Evolutionary conservation across 2,329 filamentous ascomycete species (phyloP).

Genomic region (Pseudocercospora cruenta): DNA sequence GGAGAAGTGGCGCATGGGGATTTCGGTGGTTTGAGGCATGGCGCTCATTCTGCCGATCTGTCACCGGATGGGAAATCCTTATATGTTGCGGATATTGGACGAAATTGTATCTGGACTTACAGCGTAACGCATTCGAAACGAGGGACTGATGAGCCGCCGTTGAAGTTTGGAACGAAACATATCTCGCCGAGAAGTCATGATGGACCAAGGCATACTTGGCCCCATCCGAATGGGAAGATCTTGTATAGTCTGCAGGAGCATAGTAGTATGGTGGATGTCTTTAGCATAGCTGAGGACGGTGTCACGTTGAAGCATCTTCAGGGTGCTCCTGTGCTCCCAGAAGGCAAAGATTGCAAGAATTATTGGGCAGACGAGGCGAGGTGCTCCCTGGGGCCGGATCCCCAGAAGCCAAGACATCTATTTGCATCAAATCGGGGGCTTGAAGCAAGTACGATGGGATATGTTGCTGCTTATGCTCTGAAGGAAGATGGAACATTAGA

Average conservation of each 20-base stretch:
- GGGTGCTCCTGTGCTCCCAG: constrained; percentile 38
- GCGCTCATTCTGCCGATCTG: constrained; percentile 39
- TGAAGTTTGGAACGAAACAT: constrained; percentile 35
- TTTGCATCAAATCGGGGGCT: constrained; percentile 42
- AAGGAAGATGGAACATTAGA: constrained; percentile 33
- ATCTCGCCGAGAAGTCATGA: constrained; percentile 37
- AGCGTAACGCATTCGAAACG: constrained; percentile 27
- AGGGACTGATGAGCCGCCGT: constrained; percentile 27
- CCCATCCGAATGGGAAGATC: constrained; percentile 39
- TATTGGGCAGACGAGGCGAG: constrained; percentile 45
- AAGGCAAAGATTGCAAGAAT: constrained; percentile 36
- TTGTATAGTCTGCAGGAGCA: constrained; percentile 43
- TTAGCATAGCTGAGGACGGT: constrained; percentile 34
- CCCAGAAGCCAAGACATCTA: constrained; percentile 34
- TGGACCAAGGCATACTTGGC: constrained; percentile 41
- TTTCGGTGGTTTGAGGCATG: constrained; percentile 41
- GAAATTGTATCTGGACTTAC: constrained; percentile 43
- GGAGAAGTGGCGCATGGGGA: constrained; percentile 38
- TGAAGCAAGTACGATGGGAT: constrained; percentile 37
- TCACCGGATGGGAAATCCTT: constrained; percentile 35
- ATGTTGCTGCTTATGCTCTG: constrained; percentile 37
- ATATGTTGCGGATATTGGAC: constrained; percentile 41
- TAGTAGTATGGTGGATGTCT: constrained; percentile 42
- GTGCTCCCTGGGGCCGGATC: constrained; percentile 34
- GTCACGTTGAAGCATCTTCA: constrained; percentile 34